A percentile compares a stretch with the other conserved stretches of the same genome.
phyloP scores from a whole-genome alignment of 2,329 filamentous ascomycete genomes.

The Cytospora piceae region DNA sequence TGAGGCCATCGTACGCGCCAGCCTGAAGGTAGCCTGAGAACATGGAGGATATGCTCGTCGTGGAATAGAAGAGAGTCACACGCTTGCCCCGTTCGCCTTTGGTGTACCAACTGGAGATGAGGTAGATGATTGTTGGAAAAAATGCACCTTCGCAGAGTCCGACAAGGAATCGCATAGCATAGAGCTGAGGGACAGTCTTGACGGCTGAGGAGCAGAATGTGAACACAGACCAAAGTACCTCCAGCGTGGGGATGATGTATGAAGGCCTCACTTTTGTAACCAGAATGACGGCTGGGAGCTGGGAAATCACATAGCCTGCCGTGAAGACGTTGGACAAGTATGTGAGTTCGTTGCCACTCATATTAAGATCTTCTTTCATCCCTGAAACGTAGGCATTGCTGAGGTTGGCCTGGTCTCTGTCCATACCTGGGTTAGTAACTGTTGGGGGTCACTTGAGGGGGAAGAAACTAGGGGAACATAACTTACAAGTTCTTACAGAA shows the following conservation, averaged over 20 bases:
- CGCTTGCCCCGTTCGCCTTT: conserved; percentile 26
- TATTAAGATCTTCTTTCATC: conserved; percentile 28
- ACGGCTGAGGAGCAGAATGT: conserved; percentile 30
- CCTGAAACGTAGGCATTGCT: conserved; percentile 30
- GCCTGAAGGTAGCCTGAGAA: conserved; percentile 55
- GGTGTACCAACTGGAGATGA: conserved; percentile 30
- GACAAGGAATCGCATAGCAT: conserved; percentile 26
- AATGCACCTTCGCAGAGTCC: conserved; percentile 28
- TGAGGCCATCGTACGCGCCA: conserved; percentile 52
- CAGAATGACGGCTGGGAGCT: conserved; percentile 28
- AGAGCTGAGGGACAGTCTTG: conserved; percentile 27
- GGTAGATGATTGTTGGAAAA: conserved; percentile 31
- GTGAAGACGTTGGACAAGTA: conserved; percentile 28
- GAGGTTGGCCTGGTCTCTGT: conserved; percentile 21
- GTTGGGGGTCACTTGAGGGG: background rate
- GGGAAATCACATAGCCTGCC: conserved; percentile 28
- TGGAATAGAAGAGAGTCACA: conserved; percentile 28
- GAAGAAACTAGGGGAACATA: background rate
- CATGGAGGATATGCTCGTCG: conserved; percentile 46
- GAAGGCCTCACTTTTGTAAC: conserved; percentile 26
- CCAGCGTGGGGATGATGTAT: conserved; percentile 27
- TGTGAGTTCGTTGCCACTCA: conserved; percentile 27
- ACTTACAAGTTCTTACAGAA: conserved; percentile 30
- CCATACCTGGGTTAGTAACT: background rate
- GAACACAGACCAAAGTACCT: conserved; percentile 27